Evolutionary conservation across 768 basidiomycete species (phyloP), one percentile per base, ranked within the genome.

Genomic region (Russula sp.): DNA sequence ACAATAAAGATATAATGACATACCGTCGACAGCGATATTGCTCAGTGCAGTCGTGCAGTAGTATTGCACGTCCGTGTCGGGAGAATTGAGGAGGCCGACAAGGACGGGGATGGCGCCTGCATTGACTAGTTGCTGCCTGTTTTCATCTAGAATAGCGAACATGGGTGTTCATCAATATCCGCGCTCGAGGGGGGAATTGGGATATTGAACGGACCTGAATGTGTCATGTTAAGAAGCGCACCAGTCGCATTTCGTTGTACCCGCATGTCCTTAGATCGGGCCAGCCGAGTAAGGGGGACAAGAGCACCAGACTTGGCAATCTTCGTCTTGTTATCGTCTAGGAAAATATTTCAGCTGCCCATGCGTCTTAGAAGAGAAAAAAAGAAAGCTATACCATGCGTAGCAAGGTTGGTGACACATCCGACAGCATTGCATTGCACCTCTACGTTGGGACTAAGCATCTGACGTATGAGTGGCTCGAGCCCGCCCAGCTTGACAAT

Each of bases 401-500:
- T 99, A 14, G 97, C 97, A 47, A 99, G 81, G 73, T 99, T 99
- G 18, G 97, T 99, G 54, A 99, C 93, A 71, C 97, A 99, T 38
- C 97, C 97, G 29, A 99, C 97, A 34, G 97, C 97, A 72, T 99
- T 99, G 78, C 97, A 99, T 74, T 98, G 97, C 2, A 99, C 97
- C 72, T 99, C 97, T 45, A 98, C 96, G 70, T 98, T 99, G 2
- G 95, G 94, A 67, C 90, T 93, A 57, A 98, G 85, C 97, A 99
- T 99, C 74, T 99, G 97, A 59, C 95, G 86, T 69, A 99, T 98
- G 68, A 99, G 81, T 51, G 96, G 97, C 73, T 99, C 97, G 47
- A 99, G 83, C 58, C 97, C 97, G 51, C 96, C 96, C 36, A 99
- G 83, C 74, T 94, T 93, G 68, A 99, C 97, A 68, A 99, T 98